Base-by-base conservation (phyloP, 2,329 filamentous ascomycete species). In the Talaromyces marneffei region DNA sequence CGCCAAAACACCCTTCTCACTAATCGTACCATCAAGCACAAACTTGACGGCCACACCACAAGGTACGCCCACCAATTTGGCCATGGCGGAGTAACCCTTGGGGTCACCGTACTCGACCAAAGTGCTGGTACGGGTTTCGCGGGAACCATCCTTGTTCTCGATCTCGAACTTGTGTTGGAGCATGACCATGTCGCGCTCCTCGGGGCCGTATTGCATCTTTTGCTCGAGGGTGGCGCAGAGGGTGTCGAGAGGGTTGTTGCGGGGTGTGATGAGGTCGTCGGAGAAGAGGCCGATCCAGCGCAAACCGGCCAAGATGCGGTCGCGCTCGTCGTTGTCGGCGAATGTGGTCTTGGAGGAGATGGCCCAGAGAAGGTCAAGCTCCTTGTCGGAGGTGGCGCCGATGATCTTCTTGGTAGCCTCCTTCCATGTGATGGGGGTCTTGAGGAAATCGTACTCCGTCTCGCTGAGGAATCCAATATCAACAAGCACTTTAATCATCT, bases 391-490 rank as follows among this genome's bases (percentile, higher is more conserved):
- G 9, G 81, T 74, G 20, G 91, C 86, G 54, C 86, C 86, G 60
- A 97, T 75, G 65, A 96, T 84, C 78, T 89, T 85, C 72, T 89
- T 80, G 40, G 91, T 92, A 35, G 90, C 91, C 67, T 96, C 89
- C 74, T 89, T 91, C 93, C 92, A 97, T 61, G 88, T 70, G 57
- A 89, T 83, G 29, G 87, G 79, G 66, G 84, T 76, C 72, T 87
- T 87, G 70, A 92, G 83, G 78, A 81, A 84, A 68, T 85, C 82
- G 64, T 85, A 78, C 66, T 84, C 79, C 44, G 86, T 84, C 62
- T 96, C 91, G 60, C 82, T 85, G 53, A 97, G 84, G 85, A 97
- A 96, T 66, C 91, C 92, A 64, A 92, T 89, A 73, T 97, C 89
- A 64, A 96, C 91, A 10, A 97, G 86, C 27, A 87, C 85, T 74